These are phyloP conservation scores for Gloeophyllum trabeum DNA, from an alignment of 768 basidiomycete genomes.

Conservation along the genomic window DNA sequence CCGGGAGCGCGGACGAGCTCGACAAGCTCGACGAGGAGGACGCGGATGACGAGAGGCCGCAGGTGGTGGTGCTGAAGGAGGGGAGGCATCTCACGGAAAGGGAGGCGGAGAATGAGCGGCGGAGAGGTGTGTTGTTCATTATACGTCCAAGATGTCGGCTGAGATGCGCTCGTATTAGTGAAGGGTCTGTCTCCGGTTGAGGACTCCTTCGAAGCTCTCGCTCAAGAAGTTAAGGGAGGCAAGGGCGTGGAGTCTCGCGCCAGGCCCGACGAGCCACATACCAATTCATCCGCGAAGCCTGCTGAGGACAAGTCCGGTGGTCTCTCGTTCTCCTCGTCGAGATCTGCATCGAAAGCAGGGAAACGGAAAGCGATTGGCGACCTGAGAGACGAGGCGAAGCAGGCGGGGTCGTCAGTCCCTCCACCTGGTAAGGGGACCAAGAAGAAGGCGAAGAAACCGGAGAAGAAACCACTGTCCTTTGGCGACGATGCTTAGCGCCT, in stretches of 20 bases:
- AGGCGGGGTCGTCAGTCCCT: slow-evolving; percentile 10
- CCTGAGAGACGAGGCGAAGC: slow-evolving; percentile 16
- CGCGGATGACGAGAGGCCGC: slow-evolving; percentile 69
- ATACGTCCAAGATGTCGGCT: slow-evolving; percentile 8
- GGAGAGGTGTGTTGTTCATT: too few species aligned
- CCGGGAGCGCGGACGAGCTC: slow-evolving; percentile 60
- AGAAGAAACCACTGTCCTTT: slow-evolving; percentile 41
- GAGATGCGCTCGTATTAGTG: slow-evolving; percentile 24
- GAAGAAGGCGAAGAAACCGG: slow-evolving; percentile 43
- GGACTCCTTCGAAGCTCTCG: slow-evolving; percentile 13
- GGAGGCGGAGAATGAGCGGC: slow-evolving; percentile 69
- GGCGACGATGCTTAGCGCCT: slow-evolving; percentile 49
- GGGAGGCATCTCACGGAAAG: slow-evolving; percentile 77
- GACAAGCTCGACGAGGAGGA: slow-evolving; percentile 19
- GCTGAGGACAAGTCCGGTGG: slow-evolving; percentile 8
- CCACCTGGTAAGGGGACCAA: slow-evolving; percentile 25
- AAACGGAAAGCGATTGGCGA: slow-evolving; percentile 25
- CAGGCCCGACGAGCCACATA: not conserved
- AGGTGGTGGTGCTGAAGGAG: slow-evolving; percentile 79
- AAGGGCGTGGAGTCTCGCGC: too few species aligned
- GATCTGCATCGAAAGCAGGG: slow-evolving; percentile 8
- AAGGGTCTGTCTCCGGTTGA: slow-evolving; percentile 50
- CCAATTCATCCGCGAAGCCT: not conserved
- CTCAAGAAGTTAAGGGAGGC: too few species aligned
- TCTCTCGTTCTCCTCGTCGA: slow-evolving; percentile 29